Conservation (phyloP, 345 rosid species). For the Viola odorata region DNA sequence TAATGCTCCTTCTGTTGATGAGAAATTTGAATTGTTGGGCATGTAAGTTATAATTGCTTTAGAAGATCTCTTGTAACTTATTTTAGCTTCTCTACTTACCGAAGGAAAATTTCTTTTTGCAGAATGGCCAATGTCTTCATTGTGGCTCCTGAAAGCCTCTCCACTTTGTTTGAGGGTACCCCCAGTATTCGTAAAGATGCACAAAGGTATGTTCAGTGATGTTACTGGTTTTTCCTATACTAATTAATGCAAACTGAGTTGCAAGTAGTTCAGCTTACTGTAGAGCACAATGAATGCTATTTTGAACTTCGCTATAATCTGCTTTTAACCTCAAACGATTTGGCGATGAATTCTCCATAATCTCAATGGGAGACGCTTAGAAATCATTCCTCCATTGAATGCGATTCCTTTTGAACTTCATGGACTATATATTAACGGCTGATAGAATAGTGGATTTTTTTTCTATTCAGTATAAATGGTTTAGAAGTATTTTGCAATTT, state of each 20-base stretch:
- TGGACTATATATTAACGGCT: background rate
- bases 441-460: background rate
- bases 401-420: background rate
- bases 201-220: slow-evolving; percentile 49
- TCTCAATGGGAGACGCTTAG: too few relatives aligned
- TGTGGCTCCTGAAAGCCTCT: slow-evolving; percentile 95
- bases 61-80: background rate
- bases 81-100: slow-evolving; percentile 3
- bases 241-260: background rate
- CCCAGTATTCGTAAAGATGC: slow-evolving; percentile 93
- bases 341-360: background rate
- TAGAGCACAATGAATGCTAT: background rate
- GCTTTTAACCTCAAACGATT: background rate
- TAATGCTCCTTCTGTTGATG: slow-evolving; percentile 84
- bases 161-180: slow-evolving; percentile 86
- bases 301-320: background rate
- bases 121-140: slow-evolving; percentile 93
- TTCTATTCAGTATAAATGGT: background rate
- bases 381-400: background rate
- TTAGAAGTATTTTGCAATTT: background rate
- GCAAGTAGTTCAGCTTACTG: background rate
- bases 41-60: slow-evolving; percentile 46
- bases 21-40: slow-evolving; percentile 89
- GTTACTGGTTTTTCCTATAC: background rate
- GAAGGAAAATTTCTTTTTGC: slow-evolving; percentile 23